A percentile compares a stretch with the other conserved stretches of the same genome.
phyloP scores from a whole-genome alignment of 768 basidiomycete genomes.

The Termitomyces sp. region DNA sequence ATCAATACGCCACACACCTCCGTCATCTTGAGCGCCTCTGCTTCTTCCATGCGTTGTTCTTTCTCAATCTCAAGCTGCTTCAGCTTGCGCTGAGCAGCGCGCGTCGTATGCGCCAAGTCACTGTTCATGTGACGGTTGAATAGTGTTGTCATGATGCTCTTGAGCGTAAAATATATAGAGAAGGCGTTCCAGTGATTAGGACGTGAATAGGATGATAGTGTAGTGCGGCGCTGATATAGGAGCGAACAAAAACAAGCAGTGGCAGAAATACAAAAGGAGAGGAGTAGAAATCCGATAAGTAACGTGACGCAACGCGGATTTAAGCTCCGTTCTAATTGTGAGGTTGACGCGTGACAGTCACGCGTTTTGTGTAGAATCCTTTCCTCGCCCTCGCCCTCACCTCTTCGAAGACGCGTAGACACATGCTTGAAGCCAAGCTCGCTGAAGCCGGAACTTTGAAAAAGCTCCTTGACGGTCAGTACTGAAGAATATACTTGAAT shows the following conservation, averaged over 20 bases:
- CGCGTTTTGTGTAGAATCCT: conserved; percentile 9
- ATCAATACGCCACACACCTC: conserved; percentile 30
- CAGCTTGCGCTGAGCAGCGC: conserved; percentile 43
- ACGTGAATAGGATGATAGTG: neutral
- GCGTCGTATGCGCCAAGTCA: conserved; percentile 22
- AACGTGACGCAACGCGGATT: conserved; percentile 11
- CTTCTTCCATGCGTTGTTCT: conserved; percentile 49
- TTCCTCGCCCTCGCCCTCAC: conserved; percentile 11
- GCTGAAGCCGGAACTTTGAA: conserved; percentile 85
- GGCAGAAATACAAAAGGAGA: conserved; percentile 5
- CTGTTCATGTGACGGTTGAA: conserved; percentile 13
- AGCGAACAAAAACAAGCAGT: neutral
- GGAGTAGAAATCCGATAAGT: neutral
- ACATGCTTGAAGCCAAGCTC: conserved; percentile 90
- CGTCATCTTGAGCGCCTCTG: conserved; percentile 52
- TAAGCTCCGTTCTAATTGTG: conserved; percentile 28
- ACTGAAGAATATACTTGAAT: neutral
- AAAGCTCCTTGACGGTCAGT: conserved; percentile 86
- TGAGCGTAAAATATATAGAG: neutral
- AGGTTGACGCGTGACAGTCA: conserved; percentile 23
- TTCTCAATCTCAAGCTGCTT: conserved; percentile 44
- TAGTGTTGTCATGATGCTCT: conserved; percentile 2
- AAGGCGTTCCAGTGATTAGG: neutral
- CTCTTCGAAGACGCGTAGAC: conserved; percentile 20
- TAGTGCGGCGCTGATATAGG: conserved; percentile 4